Conservation (phyloP, 2,329 filamentous ascomycete genomes). For the Xylaria sp. region DNA sequence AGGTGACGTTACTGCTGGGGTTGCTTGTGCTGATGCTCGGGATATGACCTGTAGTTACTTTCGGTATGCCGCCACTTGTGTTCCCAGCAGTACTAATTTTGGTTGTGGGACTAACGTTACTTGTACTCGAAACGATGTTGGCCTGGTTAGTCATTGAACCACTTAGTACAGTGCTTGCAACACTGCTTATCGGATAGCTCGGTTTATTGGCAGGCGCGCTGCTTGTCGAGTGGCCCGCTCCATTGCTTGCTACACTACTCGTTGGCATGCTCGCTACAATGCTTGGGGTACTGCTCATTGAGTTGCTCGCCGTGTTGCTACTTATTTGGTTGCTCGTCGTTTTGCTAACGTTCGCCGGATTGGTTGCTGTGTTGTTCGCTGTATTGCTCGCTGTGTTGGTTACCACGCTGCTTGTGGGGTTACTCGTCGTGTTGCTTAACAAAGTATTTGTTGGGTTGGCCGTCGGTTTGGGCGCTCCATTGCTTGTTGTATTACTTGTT, state of each 20-base stretch:
- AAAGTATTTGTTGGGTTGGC: not conserved
- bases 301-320: not conserved
- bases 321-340: not conserved
- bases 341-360: too few species aligned
- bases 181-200: not conserved
- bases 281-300: not conserved
- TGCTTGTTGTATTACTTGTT: slow-evolving; percentile 10
- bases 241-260: not conserved
- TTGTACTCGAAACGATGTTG: not conserved
- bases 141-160: not conserved
- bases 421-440: slow-evolving; percentile 1
- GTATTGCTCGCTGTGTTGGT: not conserved
- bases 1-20: not conserved
- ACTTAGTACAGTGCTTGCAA: not conserved
- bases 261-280: not conserved
- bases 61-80: slow-evolving; percentile 5
- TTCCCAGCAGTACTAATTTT: slow-evolving; percentile 1
- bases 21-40: slow-evolving; percentile 11
- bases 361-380: not conserved
- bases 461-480: not conserved
- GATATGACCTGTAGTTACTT: not conserved
- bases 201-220: not conserved
- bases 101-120: not conserved
- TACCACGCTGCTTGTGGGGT: not conserved
- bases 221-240: not conserved